Evolutionary conservation across 2,329 filamentous ascomycete genomes (phyloP).

Genomic region (Fusarium pseudoanthophilum): DNA sequence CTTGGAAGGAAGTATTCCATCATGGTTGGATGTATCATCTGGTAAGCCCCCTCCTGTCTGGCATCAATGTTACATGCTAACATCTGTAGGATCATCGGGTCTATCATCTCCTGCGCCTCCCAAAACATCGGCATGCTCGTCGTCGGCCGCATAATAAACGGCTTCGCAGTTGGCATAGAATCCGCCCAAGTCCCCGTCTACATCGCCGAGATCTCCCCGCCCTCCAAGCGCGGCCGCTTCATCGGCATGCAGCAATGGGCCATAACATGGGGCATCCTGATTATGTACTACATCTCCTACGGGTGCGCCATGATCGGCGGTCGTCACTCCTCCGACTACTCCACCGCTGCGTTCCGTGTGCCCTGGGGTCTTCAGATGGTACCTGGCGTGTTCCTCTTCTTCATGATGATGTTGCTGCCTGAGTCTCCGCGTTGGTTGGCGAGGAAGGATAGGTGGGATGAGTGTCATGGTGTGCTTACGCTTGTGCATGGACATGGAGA

Average conservation of each 20-base stretch:
- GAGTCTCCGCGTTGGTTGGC: conserved; percentile 74
- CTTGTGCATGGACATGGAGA: conserved; percentile 76
- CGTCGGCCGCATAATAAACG: conserved; percentile 70
- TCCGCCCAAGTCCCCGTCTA: conserved; percentile 78
- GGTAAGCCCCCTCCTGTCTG: conserved; percentile 51
- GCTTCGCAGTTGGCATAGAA: conserved; percentile 69
- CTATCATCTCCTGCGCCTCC: conserved; percentile 56
- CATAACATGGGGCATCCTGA: conserved; percentile 76
- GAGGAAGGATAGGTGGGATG: conserved; percentile 73
- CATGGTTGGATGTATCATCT: conserved; percentile 61
- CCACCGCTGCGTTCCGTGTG: conserved; percentile 66
- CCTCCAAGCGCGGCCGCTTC: conserved; percentile 48
- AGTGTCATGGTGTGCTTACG: conserved; percentile 58
- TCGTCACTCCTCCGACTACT: conserved; percentile 58
- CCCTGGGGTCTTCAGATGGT: conserved; percentile 71
- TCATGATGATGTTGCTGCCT: conserved; percentile 66
- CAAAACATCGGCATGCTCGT: conserved; percentile 53
- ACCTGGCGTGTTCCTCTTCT: conserved; percentile 67
- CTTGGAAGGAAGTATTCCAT: conserved; percentile 62
- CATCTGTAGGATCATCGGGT: conserved; percentile 58
- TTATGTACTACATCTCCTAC: conserved; percentile 75
- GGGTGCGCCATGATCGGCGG: conserved; percentile 68
- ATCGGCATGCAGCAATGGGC: conserved; percentile 75
- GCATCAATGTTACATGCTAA: not conserved
- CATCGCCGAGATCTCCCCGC: conserved; percentile 75